phyloP scores from a whole-genome alignment of 2,329 filamentous ascomycete species.

The Verticillium alfalfae region DNA sequence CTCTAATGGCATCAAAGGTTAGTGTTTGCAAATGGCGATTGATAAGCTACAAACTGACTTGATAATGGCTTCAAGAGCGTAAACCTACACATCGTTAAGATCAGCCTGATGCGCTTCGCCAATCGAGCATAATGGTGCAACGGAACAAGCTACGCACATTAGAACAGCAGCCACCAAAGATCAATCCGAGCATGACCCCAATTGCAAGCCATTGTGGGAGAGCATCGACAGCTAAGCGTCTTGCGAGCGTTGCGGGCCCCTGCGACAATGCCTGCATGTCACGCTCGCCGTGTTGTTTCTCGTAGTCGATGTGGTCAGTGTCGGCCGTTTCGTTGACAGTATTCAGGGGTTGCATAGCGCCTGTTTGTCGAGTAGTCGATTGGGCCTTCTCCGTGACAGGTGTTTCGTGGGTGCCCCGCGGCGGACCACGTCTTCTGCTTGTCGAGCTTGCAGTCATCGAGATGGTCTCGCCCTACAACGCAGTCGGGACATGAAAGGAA shows the following conservation, averaged over 20 bases:
- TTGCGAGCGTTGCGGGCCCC: conserved; percentile 18
- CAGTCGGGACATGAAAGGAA: background rate
- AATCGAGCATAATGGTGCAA: background rate
- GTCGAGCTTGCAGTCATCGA: conserved; percentile 38
- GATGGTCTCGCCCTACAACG: background rate
- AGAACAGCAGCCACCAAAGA: conserved; percentile 93
- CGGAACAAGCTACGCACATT: conserved; percentile 57
- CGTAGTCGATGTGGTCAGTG: background rate
- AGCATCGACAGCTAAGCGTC: conserved; percentile 50
- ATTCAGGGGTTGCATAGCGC: background rate
- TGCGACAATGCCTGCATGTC: background rate
- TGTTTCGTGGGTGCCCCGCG: conserved; percentile 8
- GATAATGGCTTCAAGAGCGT: conserved; percentile 89
- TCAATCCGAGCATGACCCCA: conserved; percentile 69
- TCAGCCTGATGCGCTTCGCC: background rate
- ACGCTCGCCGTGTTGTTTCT: background rate
- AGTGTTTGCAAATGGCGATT: conserved; percentile 6
- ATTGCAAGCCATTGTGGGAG: conserved; percentile 60
- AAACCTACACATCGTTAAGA: conserved; percentile 56
- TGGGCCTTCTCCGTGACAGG: background rate
- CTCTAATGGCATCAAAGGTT: conserved; percentile 39
- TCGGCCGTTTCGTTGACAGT: background rate
- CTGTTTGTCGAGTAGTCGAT: background rate
- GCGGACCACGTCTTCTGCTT: conserved; percentile 30
- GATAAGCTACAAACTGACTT: conserved; percentile 55